Percentiles rank a stretch among this genome's conserved stretches.
These are phyloP conservation scores for Russula virescens DNA, from an alignment of 768 basidiomycete species.

Conservation along the genomic window DNA sequence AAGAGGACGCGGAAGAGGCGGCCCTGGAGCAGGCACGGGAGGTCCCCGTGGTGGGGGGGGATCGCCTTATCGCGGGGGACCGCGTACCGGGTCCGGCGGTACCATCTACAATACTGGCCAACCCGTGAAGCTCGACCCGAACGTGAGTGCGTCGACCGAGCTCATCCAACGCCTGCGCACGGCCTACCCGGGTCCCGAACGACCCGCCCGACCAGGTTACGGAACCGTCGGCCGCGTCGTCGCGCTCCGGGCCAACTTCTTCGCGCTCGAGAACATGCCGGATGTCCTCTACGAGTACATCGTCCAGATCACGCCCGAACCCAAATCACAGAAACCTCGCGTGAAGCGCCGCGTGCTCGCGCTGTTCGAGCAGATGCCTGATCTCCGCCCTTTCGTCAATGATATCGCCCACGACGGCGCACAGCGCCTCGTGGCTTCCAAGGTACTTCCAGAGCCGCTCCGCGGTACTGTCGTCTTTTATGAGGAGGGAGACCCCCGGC, in stretches of 20 bases:
- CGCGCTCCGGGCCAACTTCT: conserved; percentile 58
- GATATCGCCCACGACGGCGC: conserved; percentile 48
- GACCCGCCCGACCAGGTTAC: conserved; percentile 22
- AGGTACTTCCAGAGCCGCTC: conserved; percentile 36
- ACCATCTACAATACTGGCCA: conserved; percentile 21
- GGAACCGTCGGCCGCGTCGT: conserved; percentile 34
- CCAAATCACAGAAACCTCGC: conserved; percentile 36
- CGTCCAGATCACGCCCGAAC: conserved; percentile 45
- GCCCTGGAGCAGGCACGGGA: not conserved
- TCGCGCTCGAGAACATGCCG: conserved; percentile 45
- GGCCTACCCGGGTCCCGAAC: conserved; percentile 9
- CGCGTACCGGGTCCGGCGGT: conserved; percentile 24
- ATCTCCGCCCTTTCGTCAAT: conserved; percentile 33
- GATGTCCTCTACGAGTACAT: conserved; percentile 50
- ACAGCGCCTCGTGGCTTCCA: conserved; percentile 39
- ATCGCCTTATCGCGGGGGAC: not conserved
- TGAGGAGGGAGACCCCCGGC: conserved; percentile 37
- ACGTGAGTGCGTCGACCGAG: conserved; percentile 22
- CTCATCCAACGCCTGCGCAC: conserved; percentile 31
- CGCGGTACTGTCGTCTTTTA: conserved; percentile 32
- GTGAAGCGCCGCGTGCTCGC: conserved; percentile 49
- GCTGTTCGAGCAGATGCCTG: conserved; percentile 42
- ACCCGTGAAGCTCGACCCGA: conserved; percentile 27
- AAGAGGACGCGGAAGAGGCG: conserved; percentile 22
- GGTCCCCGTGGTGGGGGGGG: not conserved